Evolutionary conservation across 305 asterid genomes (phyloP).

Genomic region (Solanum aculeatissimum): DNA sequence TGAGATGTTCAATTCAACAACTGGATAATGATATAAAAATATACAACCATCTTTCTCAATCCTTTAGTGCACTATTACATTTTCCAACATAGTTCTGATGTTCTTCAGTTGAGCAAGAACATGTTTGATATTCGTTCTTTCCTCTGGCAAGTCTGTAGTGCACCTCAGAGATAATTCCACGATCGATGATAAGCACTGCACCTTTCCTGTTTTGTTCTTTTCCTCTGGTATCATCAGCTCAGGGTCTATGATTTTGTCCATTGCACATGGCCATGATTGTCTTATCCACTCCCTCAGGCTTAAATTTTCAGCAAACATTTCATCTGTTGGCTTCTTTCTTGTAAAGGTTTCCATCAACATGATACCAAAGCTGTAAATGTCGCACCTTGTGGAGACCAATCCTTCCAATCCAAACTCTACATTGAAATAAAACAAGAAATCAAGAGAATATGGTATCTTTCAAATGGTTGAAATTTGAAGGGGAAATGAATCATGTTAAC

Average conservation of each 20-base stretch:
- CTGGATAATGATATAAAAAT: not conserved
- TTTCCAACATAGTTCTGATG: not conserved
- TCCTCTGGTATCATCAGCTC: not conserved
- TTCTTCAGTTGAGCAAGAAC: not conserved
- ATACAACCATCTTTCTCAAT: not conserved
- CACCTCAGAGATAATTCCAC: slow-evolving; percentile 5
- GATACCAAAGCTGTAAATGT: slow-evolving; percentile 9
- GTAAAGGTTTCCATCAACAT: slow-evolving; percentile 10
- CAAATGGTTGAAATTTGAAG: not conserved
- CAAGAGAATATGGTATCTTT: not conserved
- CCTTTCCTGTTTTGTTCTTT: not conserved
- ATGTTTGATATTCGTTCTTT: not conserved
- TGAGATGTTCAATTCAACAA: not conserved
- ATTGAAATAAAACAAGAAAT: not conserved
- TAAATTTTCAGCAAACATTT: not conserved
- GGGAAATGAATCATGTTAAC: not conserved
- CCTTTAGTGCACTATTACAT: not conserved
- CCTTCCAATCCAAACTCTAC: slow-evolving; percentile 14
- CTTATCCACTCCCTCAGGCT: slow-evolving; percentile 4
- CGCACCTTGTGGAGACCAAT: not conserved
- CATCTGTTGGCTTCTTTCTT: not conserved
- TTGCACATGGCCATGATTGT: not conserved
- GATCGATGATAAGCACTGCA: not conserved
- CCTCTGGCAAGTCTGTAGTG: not conserved
- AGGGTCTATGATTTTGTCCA: not conserved